These are phyloP conservation scores for Echinochloa phyllopogon DNA, from an alignment of 176 grass and related monocot genomes.

Conservation along the genomic window DNA sequence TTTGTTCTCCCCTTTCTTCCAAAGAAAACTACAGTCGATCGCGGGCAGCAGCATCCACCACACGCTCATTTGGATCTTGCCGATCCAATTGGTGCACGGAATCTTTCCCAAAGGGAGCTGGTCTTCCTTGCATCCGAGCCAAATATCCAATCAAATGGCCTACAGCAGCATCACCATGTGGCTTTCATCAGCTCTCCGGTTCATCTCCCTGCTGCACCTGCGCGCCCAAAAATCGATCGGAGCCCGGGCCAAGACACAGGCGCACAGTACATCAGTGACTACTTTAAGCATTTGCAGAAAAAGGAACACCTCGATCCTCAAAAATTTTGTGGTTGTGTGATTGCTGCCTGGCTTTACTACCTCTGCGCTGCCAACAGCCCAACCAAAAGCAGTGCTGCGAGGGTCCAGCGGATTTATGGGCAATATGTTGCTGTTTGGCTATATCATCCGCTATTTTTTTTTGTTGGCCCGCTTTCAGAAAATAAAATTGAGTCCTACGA, in stretches of 20 bases:
- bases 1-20: background rate
- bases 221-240: background rate
- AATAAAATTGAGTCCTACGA: background rate
- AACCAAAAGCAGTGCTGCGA: background rate
- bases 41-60: background rate
- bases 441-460: background rate
- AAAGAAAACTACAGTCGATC: background rate
- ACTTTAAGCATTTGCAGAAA: background rate
- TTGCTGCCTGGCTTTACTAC: background rate
- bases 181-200: background rate
- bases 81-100: background rate
- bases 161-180: background rate
- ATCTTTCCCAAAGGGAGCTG: background rate
- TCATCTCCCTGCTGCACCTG: background rate
- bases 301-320: background rate
- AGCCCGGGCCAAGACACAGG: background rate
- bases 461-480: background rate
- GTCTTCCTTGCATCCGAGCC: background rate
- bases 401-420: conserved; percentile 32
- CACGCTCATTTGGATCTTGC: background rate
- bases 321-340: conserved; percentile 1
- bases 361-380: background rate
- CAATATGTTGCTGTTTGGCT: background rate
- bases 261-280: background rate
- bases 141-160: background rate